Base-by-base conservation (phyloP, 106 monocot genomes). In the Narthecium ossifragum region DNA sequence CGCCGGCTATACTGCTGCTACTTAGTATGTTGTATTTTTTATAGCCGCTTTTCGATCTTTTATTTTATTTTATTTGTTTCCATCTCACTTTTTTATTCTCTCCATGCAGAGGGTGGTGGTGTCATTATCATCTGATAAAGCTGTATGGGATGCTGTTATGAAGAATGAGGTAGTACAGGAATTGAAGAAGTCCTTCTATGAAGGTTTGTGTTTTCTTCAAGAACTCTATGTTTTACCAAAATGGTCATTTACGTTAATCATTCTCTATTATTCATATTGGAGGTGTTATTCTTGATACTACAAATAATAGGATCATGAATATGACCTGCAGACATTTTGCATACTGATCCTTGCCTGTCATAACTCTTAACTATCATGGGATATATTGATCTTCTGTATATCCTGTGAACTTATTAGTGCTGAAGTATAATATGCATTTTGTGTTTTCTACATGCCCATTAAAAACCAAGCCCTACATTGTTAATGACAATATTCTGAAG, bases 121-220 rank as follows among this genome's bases (percentile, higher is more conserved):
- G 64, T 84, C 92, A 27, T 46, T 93, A 21, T 88, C 88, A 61
- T 74, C 88, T 26, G 92, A 93, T 62, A 71, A 60, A 57, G 81
- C 81, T 62, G 80, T 93, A 38, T 93, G 88, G 92, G 81, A 88
- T 62, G 92, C 92, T 3, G 76, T 93, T 21, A 93, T 93, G 84
- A 93, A 85, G 26, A 93, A 93, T 55, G 81, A 82, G 11, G 78
- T 68, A 14, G 85, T 93, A 9, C 78, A 88, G 65, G 85, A 93
- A 67, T 41, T 88, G 32, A 81, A 67, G 56, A 67, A 66, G 40
- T 78, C 82, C 3, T 61, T 85, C 10, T 55, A 25, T 65, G 65
- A 78, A 74, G 92, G 88, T 88, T 71, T 63, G 58, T 68, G 14
- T 34, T n/a, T n/a, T n/a, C n/a, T 22, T n/a, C 0, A 57, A 26